Evolutionary conservation across 257 asterid genomes (phyloP), one percentile per base, ranked within the genome.

Genomic region (Marsdenia floribunda): DNA sequence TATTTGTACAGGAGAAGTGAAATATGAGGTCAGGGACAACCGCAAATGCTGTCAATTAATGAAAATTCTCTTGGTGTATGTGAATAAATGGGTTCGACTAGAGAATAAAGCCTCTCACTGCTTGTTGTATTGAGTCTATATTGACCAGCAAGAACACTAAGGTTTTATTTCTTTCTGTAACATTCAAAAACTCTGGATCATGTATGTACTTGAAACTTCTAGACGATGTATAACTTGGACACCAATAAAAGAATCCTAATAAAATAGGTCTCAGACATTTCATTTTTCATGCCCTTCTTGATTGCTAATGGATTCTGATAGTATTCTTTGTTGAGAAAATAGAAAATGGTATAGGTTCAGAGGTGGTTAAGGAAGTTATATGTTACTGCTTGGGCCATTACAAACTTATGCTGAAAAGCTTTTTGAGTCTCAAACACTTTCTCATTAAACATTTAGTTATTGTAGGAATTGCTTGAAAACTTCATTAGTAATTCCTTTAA

Each of bases 1-100:
- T 42, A 29, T 16, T 5, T 69, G 38, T 40, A 42, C 70, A 76
- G 79, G 74, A 68, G 16, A 26, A 24, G 49, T 68, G 74, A 76
- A 67, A 68, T 33, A 68, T 42, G 55, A 9, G 42, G n/a, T 38
- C 21, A 4, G 15, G 61, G 44, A 24, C 49, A 46, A 50, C 58
- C 38, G 35, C 49, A 35, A 29, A 29, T 38, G 68, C 60, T 10
- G 59, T 54, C 59, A 24, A 37, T 52, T 67, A 26, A 13, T 38
- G 73, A 57, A 16, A 16, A 55, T 7, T 50, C 37, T 35, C 44
- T n/a, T n/a, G n/a, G 33, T 19, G 33, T 42, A 16, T 38, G 69
- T 40, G 70, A 68, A 53, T 38, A 38, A 8, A 54, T 19, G 53
- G 67, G 52, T 6, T 3, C 11, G 42, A 2, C 35, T 29, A 73